phyloP scores from a whole-genome alignment of 2,329 filamentous ascomycete genomes.

The Penicillium sp. region DNA sequence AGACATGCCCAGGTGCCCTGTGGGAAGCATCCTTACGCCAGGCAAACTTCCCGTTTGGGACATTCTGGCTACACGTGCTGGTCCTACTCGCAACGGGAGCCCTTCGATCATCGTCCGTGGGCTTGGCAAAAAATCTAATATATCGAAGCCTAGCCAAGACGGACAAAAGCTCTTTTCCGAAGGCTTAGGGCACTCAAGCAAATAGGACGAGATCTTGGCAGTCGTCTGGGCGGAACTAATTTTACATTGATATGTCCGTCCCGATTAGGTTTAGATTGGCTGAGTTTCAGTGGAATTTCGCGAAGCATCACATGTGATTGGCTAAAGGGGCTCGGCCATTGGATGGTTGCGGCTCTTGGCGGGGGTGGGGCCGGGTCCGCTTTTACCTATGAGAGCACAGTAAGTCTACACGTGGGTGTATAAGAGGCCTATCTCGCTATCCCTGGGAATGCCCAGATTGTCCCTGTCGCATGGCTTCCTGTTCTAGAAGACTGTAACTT shows the following conservation, averaged over 20 bases:
- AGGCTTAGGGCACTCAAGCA: slow-evolving; percentile 6
- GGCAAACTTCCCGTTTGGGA: background rate
- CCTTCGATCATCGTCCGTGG: background rate
- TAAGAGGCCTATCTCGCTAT: slow-evolving; percentile 1
- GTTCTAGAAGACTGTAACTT: background rate
- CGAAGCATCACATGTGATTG: background rate
- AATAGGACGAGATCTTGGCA: slow-evolving; percentile 3
- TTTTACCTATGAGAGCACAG: slow-evolving; percentile 12
- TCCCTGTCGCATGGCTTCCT: background rate
- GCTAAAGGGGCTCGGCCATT: background rate
- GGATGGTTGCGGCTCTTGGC: slow-evolving; percentile 13
- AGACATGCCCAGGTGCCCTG: background rate
- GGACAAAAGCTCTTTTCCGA: background rate
- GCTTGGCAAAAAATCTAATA: slow-evolving; percentile 13
- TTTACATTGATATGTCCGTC: background rate
- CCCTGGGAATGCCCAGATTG: background rate
- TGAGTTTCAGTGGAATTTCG: background rate
- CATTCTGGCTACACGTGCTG: slow-evolving; percentile 15
- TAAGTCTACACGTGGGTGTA: slow-evolving; percentile 8
- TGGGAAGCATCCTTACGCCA: background rate
- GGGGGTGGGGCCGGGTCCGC: slow-evolving; percentile 6
- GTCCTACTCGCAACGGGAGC: slow-evolving; percentile 13
- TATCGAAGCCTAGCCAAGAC: slow-evolving; percentile 1
- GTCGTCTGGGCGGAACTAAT: background rate
- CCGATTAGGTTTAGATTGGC: background rate